Evolutionary conservation across 2,329 filamentous ascomycete species (phyloP).

Genomic region (Juglanconis sp.): DNA sequence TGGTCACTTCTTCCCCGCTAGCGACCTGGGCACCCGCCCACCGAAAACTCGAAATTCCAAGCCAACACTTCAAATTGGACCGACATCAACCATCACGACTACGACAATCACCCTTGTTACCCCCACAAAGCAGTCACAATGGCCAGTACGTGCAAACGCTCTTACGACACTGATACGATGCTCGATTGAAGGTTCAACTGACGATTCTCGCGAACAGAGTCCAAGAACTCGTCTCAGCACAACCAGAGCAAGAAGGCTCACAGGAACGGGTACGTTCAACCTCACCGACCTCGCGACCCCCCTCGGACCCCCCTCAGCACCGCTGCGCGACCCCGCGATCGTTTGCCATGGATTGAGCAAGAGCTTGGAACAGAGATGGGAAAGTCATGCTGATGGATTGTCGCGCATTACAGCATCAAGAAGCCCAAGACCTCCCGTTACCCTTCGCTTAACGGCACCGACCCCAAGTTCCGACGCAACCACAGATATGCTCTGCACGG

Average conservation of each 20-base stretch:
- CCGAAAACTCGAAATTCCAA: constrained; percentile 25
- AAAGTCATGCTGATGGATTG: constrained; percentile 9
- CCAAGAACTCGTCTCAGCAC: constrained; percentile 99
- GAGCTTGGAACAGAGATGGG: neutral
- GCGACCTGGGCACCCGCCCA: neutral
- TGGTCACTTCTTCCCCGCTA: no score
- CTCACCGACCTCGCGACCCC: neutral
- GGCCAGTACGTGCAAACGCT: constrained; percentile 58
- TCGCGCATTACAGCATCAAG: constrained; percentile 74
- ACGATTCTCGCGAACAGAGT: constrained; percentile 60
- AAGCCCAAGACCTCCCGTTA: constrained; percentile 99
- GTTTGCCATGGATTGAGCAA: constrained; percentile 15
- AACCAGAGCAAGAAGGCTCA: constrained; percentile 98
- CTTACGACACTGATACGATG: neutral
- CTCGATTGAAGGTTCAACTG: constrained; percentile 21
- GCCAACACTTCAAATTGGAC: constrained; percentile 11
- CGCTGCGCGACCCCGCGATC: neutral
- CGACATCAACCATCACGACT: constrained; percentile 9
- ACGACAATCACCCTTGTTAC: constrained; percentile 26
- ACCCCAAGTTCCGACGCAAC: constrained; percentile 99
- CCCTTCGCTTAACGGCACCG: constrained; percentile 96
- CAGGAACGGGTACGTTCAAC: constrained; percentile 83
- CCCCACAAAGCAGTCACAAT: constrained; percentile 53
- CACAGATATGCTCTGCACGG: constrained; percentile 99
- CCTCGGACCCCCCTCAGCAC: neutral